phyloP scores from a whole-genome alignment of 768 basidiomycete species.

The Boletus eberwhitei region DNA sequence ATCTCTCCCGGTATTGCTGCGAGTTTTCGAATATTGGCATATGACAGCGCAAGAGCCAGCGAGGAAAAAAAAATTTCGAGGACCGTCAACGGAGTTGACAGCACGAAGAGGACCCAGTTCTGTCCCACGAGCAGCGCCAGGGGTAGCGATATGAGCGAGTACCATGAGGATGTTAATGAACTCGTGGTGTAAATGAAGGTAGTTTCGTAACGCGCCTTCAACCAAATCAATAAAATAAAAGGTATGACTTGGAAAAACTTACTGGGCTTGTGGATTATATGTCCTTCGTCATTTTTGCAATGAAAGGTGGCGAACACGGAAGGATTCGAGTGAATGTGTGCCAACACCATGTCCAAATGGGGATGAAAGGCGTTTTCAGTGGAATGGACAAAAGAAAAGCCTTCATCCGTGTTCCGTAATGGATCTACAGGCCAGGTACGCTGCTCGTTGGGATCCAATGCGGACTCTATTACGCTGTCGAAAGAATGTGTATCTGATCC shows the following conservation, averaged over 20 bases:
- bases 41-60: neutral
- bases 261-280: too few species aligned
- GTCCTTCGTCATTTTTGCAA: too few species aligned
- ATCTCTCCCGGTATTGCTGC: neutral
- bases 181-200: neutral
- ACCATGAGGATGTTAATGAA: neutral
- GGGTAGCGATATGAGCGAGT: neutral
- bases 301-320: too few species aligned
- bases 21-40: neutral
- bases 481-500: neutral
- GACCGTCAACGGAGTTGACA: neutral
- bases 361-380: neutral
- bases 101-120: neutral
- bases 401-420: neutral
- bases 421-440: neutral
- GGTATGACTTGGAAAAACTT: too few species aligned
- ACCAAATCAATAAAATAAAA: too few species aligned
- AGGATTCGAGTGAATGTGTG: neutral
- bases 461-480: fast-evolving
- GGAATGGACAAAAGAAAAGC: neutral
- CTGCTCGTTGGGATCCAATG: neutral
- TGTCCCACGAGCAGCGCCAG: neutral
- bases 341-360: neutral
- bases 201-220: neutral
- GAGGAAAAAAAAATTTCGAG: neutral